A percentile compares a stretch with the other conserved stretches of the same genome.
These are phyloP conservation scores for Magnusiomyces sp. DNA, from an alignment of 1,139 yeast species.

Conservation along the genomic window DNA sequence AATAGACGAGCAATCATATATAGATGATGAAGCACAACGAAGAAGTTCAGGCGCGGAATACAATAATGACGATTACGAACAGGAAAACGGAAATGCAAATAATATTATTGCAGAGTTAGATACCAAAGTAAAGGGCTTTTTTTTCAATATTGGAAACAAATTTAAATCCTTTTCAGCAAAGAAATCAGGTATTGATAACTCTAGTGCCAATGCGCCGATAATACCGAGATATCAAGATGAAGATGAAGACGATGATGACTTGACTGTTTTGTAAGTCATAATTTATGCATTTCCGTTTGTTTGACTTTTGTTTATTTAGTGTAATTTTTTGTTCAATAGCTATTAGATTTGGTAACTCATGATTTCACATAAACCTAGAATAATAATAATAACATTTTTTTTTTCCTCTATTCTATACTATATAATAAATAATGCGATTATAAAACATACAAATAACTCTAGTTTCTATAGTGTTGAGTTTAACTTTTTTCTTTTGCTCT, in stretches of 20 bases:
- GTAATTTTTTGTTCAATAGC: not conserved
- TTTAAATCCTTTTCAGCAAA: slow-evolving; percentile 1
- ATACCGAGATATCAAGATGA: slow-evolving; percentile 17
- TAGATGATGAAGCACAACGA: not conserved
- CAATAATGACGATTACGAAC: not conserved
- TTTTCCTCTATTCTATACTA: not conserved
- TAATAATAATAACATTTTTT: not conserved
- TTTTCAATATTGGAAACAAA: slow-evolving; percentile 7
- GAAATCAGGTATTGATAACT: not conserved
- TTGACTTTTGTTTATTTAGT: slow-evolving; percentile 3
- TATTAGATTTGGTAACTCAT: not conserved
- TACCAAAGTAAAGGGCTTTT: slow-evolving; percentile 8
- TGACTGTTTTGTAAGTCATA: slow-evolving; percentile 6
- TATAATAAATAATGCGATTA: too few species aligned
- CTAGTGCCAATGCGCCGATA: not conserved
- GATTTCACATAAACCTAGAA: not conserved
- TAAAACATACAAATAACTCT: too few species aligned
- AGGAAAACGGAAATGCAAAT: not conserved
- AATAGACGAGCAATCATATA: not conserved
- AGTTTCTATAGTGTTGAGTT: too few species aligned
- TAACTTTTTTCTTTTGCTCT: too few species aligned
- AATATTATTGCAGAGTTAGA: not conserved
- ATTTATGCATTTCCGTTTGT: slow-evolving; percentile 17
- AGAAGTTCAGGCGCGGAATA: not conserved
- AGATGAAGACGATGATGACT: slow-evolving; percentile 11